These are phyloP conservation scores for Amylocystis lapponica DNA, from an alignment of 768 basidiomycete species.

Conservation along the genomic window DNA sequence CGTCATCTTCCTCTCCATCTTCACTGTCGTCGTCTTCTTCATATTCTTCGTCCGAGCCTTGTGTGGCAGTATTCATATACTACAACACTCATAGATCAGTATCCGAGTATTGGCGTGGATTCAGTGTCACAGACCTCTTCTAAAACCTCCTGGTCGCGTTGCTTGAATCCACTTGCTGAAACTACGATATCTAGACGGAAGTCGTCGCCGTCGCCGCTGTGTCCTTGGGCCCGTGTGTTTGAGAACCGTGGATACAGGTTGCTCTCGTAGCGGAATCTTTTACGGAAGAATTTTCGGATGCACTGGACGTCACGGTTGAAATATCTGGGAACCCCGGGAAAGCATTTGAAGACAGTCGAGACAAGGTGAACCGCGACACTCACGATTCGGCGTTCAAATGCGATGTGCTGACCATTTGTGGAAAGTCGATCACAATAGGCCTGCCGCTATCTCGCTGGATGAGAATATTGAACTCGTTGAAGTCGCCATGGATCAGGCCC, in stretches of 20 bases:
- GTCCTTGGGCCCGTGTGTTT: conserved; percentile 45
- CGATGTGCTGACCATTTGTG: conserved; percentile 98
- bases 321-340: conserved; percentile 86
- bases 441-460: conserved; percentile 71
- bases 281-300: conserved; percentile 86
- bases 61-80: conserved; percentile 55
- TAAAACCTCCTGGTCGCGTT: conserved; percentile 73
- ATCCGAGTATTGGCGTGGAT: background rate
- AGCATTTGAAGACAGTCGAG: conserved; percentile 3
- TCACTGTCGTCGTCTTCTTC: conserved; percentile 35
- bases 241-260: conserved; percentile 82
- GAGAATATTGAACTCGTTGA: conserved; percentile 98
- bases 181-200: conserved; percentile 88
- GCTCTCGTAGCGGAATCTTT: conserved; percentile 92
- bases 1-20: conserved; percentile 33
- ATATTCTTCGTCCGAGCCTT: conserved; percentile 22
- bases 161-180: conserved; percentile 88
- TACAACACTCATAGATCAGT: conserved; percentile 18
- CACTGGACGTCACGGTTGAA: conserved; percentile 99
- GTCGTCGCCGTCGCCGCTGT: conserved; percentile 32
- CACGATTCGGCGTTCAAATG: conserved; percentile 97
- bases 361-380: conserved; percentile 27
- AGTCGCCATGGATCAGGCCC: conserved; percentile 98
- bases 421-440: conserved; percentile 95
- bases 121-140: conserved; percentile 60